Conservation (phyloP, 495 filamentous ascomycete genomes). For the Aspergillus affinis region DNA sequence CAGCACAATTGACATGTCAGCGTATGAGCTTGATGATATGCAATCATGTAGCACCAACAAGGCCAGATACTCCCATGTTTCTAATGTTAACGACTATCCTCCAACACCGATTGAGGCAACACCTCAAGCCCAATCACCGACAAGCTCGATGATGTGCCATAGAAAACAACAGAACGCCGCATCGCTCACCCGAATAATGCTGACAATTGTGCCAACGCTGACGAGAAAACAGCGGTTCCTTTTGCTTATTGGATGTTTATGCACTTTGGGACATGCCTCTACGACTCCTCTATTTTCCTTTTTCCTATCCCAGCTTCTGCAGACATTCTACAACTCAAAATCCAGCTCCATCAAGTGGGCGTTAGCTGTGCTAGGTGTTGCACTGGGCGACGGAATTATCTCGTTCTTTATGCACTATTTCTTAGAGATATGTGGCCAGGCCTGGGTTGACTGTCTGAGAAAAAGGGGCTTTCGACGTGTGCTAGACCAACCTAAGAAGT, state of each 20-base stretch:
- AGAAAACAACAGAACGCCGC: conserved; percentile 16
- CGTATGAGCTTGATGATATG: background rate
- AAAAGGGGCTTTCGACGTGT: conserved; percentile 66
- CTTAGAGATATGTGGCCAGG: conserved; percentile 69
- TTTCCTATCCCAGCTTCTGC: conserved; percentile 71
- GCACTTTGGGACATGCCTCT: conserved; percentile 63
- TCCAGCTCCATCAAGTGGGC: conserved; percentile 61
- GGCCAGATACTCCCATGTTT: background rate
- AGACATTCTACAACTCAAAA: conserved; percentile 59
- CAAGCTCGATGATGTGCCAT: background rate
- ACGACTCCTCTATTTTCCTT: conserved; percentile 77
- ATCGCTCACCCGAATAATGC: conserved; percentile 60
- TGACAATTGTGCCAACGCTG: conserved; percentile 71
- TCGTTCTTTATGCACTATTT: conserved; percentile 67
- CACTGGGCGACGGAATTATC: conserved; percentile 61
- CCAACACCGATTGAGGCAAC: background rate
- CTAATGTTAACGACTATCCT: background rate
- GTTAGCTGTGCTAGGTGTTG: conserved; percentile 65
- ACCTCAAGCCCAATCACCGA: background rate
- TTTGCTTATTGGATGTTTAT: conserved; percentile 59
- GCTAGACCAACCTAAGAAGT: conserved; percentile 76
- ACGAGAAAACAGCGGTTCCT: conserved; percentile 47
- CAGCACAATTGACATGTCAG: background rate
- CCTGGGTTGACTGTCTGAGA: conserved; percentile 76
- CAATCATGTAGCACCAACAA: background rate